These are phyloP conservation scores for Senna siamea DNA, from an alignment of 306 rosid species.

Conservation along the genomic window DNA sequence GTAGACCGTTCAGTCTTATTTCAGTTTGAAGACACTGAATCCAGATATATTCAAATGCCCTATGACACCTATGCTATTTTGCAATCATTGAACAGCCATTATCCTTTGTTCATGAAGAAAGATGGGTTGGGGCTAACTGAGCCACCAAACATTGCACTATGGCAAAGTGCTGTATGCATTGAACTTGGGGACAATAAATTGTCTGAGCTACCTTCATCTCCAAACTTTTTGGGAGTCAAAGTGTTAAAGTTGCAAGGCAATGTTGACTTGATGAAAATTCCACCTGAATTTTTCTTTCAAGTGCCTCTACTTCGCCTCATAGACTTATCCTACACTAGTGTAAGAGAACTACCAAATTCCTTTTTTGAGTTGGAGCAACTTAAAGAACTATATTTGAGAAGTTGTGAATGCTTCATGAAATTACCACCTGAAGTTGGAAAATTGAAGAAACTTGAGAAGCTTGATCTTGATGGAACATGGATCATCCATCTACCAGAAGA, in stretches of 20 bases:
- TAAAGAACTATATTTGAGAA: constrained; percentile 1
- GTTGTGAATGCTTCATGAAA: constrained; percentile 32
- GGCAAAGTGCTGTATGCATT: background rate
- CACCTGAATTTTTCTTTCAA: constrained; percentile 15
- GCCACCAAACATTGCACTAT: background rate
- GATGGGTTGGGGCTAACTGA: background rate
- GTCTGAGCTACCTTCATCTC: constrained; percentile 30
- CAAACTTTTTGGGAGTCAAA: background rate
- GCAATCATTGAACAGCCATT: no score
- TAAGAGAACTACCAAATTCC: constrained; percentile 18
- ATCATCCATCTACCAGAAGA: constrained; percentile 23
- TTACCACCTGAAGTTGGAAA: constrained; percentile 1
- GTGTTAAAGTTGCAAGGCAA: constrained; percentile 25
- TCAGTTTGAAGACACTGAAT: background rate
- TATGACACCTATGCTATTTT: background rate
- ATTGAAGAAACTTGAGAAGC: constrained; percentile 27
- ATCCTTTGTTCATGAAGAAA: background rate
- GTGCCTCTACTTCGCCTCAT: constrained; percentile 30
- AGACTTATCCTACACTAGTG: constrained; percentile 38
- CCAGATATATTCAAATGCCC: background rate
- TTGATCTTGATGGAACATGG: constrained; percentile 33
- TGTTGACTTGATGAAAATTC: constrained; percentile 13
- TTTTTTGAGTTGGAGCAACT: constrained; percentile 12
- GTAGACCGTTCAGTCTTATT: background rate
- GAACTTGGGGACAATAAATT: constrained; percentile 21